Base-by-base conservation (phyloP, 2,329 filamentous ascomycete genomes). In the Tolypocladium inflatum region DNA sequence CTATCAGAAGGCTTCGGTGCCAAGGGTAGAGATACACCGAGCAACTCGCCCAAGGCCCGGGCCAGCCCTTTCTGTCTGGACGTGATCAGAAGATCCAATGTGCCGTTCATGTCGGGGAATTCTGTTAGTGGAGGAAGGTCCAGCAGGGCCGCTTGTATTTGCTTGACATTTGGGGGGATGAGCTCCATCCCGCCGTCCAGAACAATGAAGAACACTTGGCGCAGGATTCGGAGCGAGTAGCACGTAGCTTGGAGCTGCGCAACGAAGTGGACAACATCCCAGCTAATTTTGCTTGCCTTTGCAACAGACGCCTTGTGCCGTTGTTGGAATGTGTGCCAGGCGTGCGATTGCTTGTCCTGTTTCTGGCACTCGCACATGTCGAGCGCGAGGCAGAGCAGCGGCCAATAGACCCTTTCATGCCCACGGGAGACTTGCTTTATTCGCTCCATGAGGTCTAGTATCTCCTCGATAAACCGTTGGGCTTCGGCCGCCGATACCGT, bases 211-310 rank as follows among this genome's bases (percentile, higher is more conserved):
- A 75, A 55, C 10, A 74, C 65, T 30, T 73, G 72, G 2, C 80
- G 61, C 4, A 84, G 58, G 30, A 75, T 66, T n/a, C 84, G 77
- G 1, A 88, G 66, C 0, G 85, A 88, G 65, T 88, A 89, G 7
- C 83, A 69, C 0, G 78, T 75, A 5, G 81, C 82, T 57, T 87
- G 82, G 0, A 84, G 69, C 61, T 87, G 82, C 0, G 85, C 84
- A 10, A 78, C 68, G 54, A 87, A 75, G 64, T 90, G 87, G 50
- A 88, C 70, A 21, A 80, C 72, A 11, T 79, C 74, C 87, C 86
- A 89, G 1, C 26, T 30, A n/a, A 59, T 45, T 15, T 9, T 55
- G 38, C 21, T 45, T 8, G 26, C 17, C 17, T 13, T 30, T 10
- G 10, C 21, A 7, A 23, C 30, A 19, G 35, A 37, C n/a, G 48